These are phyloP conservation scores for Pistacia integerrima DNA, from an alignment of 345 rosid genomes.

Conservation along the genomic window DNA sequence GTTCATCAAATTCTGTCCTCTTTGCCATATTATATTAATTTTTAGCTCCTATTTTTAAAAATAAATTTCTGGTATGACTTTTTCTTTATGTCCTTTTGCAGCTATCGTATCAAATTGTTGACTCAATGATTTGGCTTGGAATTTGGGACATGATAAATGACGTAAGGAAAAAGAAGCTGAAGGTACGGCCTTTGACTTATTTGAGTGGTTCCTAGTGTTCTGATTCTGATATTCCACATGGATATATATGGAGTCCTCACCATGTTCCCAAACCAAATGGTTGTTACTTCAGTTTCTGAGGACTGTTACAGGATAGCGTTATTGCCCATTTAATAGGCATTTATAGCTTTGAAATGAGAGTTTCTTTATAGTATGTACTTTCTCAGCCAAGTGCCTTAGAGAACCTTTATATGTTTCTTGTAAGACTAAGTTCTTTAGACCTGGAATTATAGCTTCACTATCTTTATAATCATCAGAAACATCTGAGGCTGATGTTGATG, in stretches of 20 bases:
- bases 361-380: not conserved
- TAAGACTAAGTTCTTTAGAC: not conserved
- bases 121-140: conserved; percentile 98
- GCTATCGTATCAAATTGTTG: conserved; percentile 98
- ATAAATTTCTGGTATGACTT: not conserved
- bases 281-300: conserved; percentile 25
- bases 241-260: conserved; percentile 99
- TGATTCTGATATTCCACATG: conserved; percentile 88
- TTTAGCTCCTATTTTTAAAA: not conserved
- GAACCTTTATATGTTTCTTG: not conserved
- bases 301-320: not conserved
- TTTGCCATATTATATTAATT: not conserved
- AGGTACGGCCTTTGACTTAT: conserved; percentile 93
- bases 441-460: not conserved
- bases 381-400: not conserved
- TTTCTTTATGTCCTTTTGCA: conserved; percentile 26
- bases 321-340: not conserved
- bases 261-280: conserved; percentile 99
- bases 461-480: not conserved
- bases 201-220: conserved; percentile 96
- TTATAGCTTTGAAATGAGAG: not conserved
- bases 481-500: not conserved
- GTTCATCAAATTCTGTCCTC: conserved; percentile 24
- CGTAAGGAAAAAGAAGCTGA: conserved; percentile 84
- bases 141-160: conserved; percentile 97